phyloP scores from a whole-genome alignment of 345 rosid species.

The Dimocarpus longan region DNA sequence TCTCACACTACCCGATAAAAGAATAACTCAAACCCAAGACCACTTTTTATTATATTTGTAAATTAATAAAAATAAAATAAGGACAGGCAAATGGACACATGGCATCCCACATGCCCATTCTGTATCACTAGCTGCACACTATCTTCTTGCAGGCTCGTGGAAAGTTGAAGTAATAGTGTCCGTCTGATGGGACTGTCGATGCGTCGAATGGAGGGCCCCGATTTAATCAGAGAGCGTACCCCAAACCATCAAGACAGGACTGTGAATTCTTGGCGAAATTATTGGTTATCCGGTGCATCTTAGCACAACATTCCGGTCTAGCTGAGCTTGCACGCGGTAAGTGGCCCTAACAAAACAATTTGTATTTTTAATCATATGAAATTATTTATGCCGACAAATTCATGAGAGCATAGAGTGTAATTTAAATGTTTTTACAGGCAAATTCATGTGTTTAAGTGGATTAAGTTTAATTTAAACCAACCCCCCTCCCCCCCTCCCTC shows the following conservation, averaged over 20 bases:
- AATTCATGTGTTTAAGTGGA: neutral
- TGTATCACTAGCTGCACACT: neutral
- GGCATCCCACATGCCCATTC: neutral
- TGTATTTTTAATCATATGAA: neutral
- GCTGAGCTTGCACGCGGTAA: neutral
- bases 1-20: conserved; percentile 27
- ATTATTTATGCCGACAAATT: too few species aligned
- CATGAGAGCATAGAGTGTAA: neutral
- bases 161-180: conserved; percentile 17
- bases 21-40: conserved; percentile 26
- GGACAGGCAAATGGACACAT: neutral
- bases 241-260: too few species aligned
- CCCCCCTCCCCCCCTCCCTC: too few species aligned
- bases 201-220: neutral
- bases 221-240: neutral
- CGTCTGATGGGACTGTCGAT: conserved; percentile 25
- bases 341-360: neutral
- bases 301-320: conserved; percentile 3
- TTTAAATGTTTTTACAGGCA: neutral
- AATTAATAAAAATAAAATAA: neutral
- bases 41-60: neutral
- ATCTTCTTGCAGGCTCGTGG: neutral
- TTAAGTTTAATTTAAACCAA: neutral
- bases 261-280: neutral
- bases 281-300: conserved; percentile 8